A percentile compares a stretch with the other conserved stretches of the same genome.
Evolutionary conservation across 352 stramenopile genomes (phyloP).

Genomic region (Phytophthora hibernalis): DNA sequence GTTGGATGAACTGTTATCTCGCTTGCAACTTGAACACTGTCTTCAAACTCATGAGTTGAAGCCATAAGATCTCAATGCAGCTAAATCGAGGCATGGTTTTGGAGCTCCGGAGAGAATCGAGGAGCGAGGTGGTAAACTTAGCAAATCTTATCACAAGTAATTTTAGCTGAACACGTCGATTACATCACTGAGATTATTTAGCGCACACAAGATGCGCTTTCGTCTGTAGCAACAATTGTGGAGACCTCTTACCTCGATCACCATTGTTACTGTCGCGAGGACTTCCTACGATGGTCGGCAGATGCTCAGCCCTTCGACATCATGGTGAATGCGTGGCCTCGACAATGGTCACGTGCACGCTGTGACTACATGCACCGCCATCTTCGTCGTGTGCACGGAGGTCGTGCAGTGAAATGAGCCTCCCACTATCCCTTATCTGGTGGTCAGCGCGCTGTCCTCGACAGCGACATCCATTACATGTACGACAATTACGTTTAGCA

Average conservation of each 20-base stretch:
- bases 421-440: conserved; percentile 1
- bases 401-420: background rate
- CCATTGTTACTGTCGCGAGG: background rate
- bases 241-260: background rate
- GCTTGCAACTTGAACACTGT: conserved; percentile 31
- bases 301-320: background rate
- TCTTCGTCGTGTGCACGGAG: background rate
- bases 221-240: background rate
- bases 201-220: conserved; percentile 1
- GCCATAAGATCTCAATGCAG: background rate
- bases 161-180: background rate
- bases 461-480: too few relatives aligned
- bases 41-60: background rate
- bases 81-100: conserved; percentile 25
- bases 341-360: background rate
- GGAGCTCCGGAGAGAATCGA: background rate
- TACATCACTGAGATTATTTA: conserved; percentile 12
- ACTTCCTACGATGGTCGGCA: background rate
- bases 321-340: background rate
- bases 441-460: background rate
- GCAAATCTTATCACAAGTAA: conserved; percentile 20
- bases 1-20: background rate
- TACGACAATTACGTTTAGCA: too few relatives aligned
- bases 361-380: background rate
- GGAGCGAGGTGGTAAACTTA: conserved; percentile 18